A percentile compares a stretch with the other conserved stretches of the same genome.
phyloP scores from a whole-genome alignment of 2,329 filamentous ascomycete species.

The Periconia macrospinosa region DNA sequence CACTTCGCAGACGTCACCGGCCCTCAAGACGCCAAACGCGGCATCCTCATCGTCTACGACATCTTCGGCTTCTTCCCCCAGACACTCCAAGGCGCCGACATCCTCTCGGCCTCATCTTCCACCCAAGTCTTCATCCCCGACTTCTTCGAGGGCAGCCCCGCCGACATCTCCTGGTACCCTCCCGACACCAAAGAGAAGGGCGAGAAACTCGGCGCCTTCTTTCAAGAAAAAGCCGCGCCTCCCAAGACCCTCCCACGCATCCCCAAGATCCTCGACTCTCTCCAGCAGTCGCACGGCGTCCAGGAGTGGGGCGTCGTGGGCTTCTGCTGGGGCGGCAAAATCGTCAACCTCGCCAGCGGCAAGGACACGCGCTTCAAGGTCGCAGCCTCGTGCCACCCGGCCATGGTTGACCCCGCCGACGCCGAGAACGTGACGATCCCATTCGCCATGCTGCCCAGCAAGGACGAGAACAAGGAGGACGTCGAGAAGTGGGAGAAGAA shows the following conservation, averaged over 20 bases:
- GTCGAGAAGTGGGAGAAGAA: conserved; percentile 53
- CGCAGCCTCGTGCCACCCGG: conserved; percentile 59
- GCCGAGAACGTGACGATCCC: conserved; percentile 60
- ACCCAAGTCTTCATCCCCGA: conserved; percentile 92
- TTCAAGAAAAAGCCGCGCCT: conserved; percentile 59
- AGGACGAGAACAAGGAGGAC: conserved; percentile 59
- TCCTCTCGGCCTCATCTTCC: conserved; percentile 60
- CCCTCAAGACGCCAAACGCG: conserved; percentile 57
- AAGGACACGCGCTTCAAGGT: conserved; percentile 59
- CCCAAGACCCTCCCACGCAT: conserved; percentile 60
- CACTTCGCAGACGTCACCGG: conserved; percentile 55
- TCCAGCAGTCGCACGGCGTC: conserved; percentile 53
- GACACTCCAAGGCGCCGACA: conserved; percentile 65
- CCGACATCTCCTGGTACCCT: conserved; percentile 63
- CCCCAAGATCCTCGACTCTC: conserved; percentile 57
- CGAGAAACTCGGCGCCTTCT: conserved; percentile 62
- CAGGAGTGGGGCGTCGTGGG: conserved; percentile 62
- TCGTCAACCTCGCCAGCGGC: conserved; percentile 57
- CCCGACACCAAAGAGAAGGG: conserved; percentile 63
- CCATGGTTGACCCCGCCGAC: conserved; percentile 63
- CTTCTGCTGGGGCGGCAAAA: conserved; percentile 63
- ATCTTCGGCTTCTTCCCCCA: conserved; percentile 68
- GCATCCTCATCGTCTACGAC: conserved; percentile 62
- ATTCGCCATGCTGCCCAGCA: conserved; percentile 59
- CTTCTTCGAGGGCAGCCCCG: conserved; percentile 79